Conservation (phyloP, 2,329 filamentous ascomycete species). For the Curvularia eragrostidis region DNA sequence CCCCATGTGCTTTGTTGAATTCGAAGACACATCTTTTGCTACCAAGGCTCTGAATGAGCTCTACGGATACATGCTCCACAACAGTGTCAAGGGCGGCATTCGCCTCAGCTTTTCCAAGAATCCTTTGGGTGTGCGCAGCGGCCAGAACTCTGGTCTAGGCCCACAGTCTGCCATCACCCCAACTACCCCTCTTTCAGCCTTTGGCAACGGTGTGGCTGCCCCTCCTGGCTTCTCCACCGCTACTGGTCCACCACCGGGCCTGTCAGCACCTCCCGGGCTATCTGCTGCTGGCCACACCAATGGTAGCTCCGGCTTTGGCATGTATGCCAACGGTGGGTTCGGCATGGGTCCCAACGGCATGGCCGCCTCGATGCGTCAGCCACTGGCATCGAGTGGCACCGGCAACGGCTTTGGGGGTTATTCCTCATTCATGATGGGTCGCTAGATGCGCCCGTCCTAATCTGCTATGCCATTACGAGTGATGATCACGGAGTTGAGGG, state of each 20-base stretch:
- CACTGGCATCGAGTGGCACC: conserved; percentile 41
- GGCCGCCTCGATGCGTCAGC: conserved; percentile 43
- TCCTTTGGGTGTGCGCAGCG: conserved; percentile 86
- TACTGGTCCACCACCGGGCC: conserved; percentile 81
- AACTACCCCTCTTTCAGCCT: conserved; percentile 62
- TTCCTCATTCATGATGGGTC: conserved; percentile 51
- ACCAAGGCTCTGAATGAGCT: conserved; percentile 90
- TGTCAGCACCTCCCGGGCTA: conserved; percentile 77
- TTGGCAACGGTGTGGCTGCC: conserved; percentile 63
- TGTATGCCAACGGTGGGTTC: conserved; percentile 49
- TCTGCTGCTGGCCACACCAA: conserved; percentile 46
- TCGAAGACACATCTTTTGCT: conserved; percentile 89
- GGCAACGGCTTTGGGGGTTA: conserved; percentile 45
- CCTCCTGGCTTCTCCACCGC: conserved; percentile 68
- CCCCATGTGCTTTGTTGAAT: conserved; percentile 99
- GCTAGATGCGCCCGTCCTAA: conserved; percentile 30
- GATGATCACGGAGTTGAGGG: conserved; percentile 45
- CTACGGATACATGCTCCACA: conserved; percentile 85
- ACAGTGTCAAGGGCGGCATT: conserved; percentile 93
- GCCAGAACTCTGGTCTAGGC: conserved; percentile 65
- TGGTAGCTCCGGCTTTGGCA: conserved; percentile 42
- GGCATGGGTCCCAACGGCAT: conserved; percentile 47
- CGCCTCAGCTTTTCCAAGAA: conserved; percentile 97
- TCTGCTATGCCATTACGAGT: conserved; percentile 43
- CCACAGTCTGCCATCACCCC: conserved; percentile 59